Conservation (phyloP, 2,329 filamentous ascomycete genomes). For the Tolypocladium album region DNA sequence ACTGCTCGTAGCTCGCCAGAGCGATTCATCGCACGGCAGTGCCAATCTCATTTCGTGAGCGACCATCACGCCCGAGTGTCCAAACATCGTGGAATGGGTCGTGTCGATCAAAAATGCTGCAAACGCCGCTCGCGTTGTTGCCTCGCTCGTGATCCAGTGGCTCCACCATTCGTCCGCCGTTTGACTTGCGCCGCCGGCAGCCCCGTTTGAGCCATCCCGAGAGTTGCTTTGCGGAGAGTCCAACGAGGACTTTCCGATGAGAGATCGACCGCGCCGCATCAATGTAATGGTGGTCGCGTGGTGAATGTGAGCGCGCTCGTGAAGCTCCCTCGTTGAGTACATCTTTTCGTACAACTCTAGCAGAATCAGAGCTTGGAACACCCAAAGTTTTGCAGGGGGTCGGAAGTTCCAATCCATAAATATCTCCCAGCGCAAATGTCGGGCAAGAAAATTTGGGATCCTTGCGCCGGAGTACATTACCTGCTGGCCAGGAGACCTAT, state of each 20-base stretch:
- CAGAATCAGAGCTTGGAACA: slow-evolving; percentile 83
- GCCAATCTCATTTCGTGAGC: slow-evolving; percentile 89
- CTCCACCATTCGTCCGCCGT: slow-evolving; percentile 89
- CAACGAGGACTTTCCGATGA: slow-evolving; percentile 75
- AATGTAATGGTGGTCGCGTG: slow-evolving; percentile 91
- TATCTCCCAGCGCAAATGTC: slow-evolving; percentile 91
- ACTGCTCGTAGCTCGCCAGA: slow-evolving; percentile 86
- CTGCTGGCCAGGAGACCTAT: slow-evolving; percentile 66
- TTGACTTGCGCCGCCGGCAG: slow-evolving; percentile 48
- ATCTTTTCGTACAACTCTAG: slow-evolving; percentile 96
- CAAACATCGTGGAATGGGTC: slow-evolving; percentile 95
- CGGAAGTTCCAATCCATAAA: slow-evolving; percentile 86
- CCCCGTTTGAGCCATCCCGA: slow-evolving; percentile 46
- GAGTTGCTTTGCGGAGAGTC: slow-evolving; percentile 68
- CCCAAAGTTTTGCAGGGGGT: slow-evolving; percentile 89
- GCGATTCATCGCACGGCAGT: slow-evolving; percentile 80
- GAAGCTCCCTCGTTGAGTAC: slow-evolving; percentile 83
- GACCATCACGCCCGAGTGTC: slow-evolving; percentile 93
- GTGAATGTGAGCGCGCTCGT: slow-evolving; percentile 92
- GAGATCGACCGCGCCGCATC: slow-evolving; percentile 85
- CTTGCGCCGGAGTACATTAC: slow-evolving; percentile 69
- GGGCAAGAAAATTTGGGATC: slow-evolving; percentile 80
- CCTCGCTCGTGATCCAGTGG: slow-evolving; percentile 90
- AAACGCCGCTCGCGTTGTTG: slow-evolving; percentile 81
- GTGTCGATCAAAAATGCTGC: slow-evolving; percentile 93